Base-by-base conservation (phyloP, 345 rosid genomes). In the Schrenkiella parvula region DNA sequence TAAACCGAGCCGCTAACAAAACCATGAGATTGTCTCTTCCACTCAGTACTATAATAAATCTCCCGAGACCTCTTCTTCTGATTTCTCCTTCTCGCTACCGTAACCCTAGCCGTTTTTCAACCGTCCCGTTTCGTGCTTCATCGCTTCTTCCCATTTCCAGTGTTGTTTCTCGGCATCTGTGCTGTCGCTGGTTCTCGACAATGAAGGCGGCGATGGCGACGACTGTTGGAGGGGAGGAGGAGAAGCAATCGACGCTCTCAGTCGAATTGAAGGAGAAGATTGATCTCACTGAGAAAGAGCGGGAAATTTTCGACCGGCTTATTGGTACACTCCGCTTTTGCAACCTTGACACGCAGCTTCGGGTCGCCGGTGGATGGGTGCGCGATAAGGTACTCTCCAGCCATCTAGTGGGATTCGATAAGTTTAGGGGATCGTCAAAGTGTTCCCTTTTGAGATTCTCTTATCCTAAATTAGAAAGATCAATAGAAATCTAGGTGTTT, bases 311-410 rank as follows among this genome's bases (percentile, higher is more conserved):
- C 58, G 88, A 84, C 28, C 81, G 89, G 78, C 91, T 91, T 42
- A 81, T 85, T 28, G 80, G 73, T 74, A 89, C 93, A 44, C 82
- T 87, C 44, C 78, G 79, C 66, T 86, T 84, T 74, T 89, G 86
- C 68, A 67, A 84, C 42, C 92, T 89, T 75, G 60, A 81, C 47
- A 91, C 90, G 4, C 84, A 83, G 80, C 93, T 95, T 71, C 95
- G 97, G 8, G 97, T 95, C 35, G 99, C 99, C 29, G 99, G 99
- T 53, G 97, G 99, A 4, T 95, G 99, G 99, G 96, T 95, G 32
- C 99, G 96, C 15, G 99, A 95, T 74, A 95, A 95, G 98, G 97
- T 90, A 57, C 54, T 15, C 72, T 52, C 8, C 8, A 4, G 14
- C 69, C 68, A 39, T 28, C 6, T 56, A 14, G n/a, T 15, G 9